Conservation (phyloP, 352 stramenopile genomes). For the Aphanomyces astaci region DNA sequence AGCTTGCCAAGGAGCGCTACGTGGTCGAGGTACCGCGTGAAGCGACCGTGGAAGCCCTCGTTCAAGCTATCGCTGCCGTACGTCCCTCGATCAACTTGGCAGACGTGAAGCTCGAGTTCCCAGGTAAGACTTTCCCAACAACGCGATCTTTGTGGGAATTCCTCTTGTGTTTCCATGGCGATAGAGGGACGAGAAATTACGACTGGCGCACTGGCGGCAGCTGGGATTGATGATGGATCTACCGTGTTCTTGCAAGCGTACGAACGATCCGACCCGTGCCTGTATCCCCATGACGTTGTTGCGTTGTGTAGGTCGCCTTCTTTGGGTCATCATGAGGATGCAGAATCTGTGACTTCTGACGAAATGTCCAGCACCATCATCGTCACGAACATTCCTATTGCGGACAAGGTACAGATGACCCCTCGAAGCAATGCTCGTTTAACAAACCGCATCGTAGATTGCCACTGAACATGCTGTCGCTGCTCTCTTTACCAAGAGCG, state of each 20-base stretch:
- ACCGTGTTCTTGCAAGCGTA: neutral
- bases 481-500: neutral
- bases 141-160: neutral
- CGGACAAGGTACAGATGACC: constrained; percentile 1
- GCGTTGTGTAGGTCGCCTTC: too few relatives aligned
- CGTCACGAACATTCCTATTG: constrained; percentile 16
- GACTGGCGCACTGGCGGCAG: neutral
- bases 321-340: neutral
- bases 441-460: too few relatives aligned
- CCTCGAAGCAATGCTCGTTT: too few relatives aligned
- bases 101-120: constrained; percentile 3
- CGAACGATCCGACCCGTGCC: too few relatives aligned
- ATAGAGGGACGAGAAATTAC: constrained; percentile 10
- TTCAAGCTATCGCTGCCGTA: neutral
- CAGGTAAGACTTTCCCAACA: neutral
- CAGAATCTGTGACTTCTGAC: neutral
- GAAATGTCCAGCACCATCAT: constrained; percentile 13
- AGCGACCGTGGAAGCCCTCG: neutral
- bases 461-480: constrained; percentile 3
- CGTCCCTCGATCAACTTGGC: neutral
- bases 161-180: neutral
- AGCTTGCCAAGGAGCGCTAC: neutral
- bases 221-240: neutral
- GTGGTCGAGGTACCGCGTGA: constrained; percentile 1
- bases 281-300: too few relatives aligned